These are phyloP conservation scores for Russula compacta DNA, from an alignment of 768 basidiomycete species.

Conservation along the genomic window DNA sequence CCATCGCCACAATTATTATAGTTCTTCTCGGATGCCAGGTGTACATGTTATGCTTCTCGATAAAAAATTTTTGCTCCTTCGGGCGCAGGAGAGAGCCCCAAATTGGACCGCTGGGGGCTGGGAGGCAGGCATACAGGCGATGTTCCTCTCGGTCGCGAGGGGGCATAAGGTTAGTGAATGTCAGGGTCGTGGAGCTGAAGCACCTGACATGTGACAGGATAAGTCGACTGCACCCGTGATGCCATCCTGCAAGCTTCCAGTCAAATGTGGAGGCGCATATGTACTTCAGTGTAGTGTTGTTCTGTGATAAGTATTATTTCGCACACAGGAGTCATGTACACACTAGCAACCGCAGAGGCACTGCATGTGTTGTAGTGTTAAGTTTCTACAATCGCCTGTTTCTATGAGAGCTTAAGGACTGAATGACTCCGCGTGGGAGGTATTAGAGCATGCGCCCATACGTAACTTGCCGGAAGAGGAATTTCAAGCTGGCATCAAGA, in stretches of 20 bases:
- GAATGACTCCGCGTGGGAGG: not conserved
- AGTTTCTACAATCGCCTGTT: not conserved
- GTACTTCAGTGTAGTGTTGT: not conserved
- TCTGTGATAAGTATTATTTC: not conserved
- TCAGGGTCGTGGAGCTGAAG: not conserved
- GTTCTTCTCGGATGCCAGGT: no score
- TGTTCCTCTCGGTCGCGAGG: no score
- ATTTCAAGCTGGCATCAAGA: not conserved
- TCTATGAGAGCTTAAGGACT: not conserved
- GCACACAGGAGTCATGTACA: not conserved
- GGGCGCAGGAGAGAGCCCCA: no score
- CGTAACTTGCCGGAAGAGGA: not conserved
- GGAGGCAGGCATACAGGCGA: not conserved
- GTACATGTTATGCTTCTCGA: not conserved
- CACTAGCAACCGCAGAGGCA: not conserved
- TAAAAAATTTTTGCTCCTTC: not conserved
- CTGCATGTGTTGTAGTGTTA: not conserved
- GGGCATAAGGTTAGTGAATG: no score
- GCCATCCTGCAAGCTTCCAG: not conserved
- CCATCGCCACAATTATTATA: no score
- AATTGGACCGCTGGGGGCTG: not conserved
- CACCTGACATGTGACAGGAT: not conserved
- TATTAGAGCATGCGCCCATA: not conserved
- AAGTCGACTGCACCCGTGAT: no score
- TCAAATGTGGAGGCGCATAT: not conserved